Conservation (phyloP, 75 land plant species). For the Pinus taeda region DNA sequence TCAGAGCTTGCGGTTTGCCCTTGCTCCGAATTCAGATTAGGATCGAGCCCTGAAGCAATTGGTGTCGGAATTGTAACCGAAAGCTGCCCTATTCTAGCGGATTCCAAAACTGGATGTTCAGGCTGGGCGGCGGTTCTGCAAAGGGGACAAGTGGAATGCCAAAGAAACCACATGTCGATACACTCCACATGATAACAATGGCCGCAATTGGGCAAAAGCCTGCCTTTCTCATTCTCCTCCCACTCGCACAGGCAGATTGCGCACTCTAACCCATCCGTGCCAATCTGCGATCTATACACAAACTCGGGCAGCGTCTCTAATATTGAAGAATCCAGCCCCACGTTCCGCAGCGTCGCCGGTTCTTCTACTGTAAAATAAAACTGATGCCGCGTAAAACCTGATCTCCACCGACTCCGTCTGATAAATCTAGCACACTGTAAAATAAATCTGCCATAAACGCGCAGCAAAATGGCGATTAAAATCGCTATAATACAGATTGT, state of each 20-base stretch:
- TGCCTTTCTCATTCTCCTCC: conserved; percentile 3
- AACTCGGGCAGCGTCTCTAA: conserved; percentile 31
- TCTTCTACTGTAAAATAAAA: background rate
- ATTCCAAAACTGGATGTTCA: too few species aligned
- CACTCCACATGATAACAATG: conserved; percentile 47
- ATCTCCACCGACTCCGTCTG: background rate
- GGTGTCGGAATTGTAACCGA: too few species aligned
- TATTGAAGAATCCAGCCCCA: conserved; percentile 24
- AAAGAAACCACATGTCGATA: conserved; percentile 49
- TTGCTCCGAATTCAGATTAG: too few species aligned
- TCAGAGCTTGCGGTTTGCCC: too few species aligned
- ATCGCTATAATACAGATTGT: conserved; percentile 26
- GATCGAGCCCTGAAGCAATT: too few species aligned
- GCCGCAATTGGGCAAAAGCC: conserved; percentile 15
- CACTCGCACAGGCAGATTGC: too few species aligned
- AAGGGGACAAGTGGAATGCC: conserved; percentile 41
- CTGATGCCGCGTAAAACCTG: background rate
- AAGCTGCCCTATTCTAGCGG: too few species aligned
- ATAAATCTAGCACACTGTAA: conserved; percentile 5
- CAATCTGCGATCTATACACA: conserved; percentile 8
- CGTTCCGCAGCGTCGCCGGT: background rate
- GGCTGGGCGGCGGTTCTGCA: conserved; percentile 10
- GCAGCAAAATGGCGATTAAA: conserved; percentile 23
- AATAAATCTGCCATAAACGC: conserved; percentile 11
- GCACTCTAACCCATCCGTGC: too few species aligned